Evolutionary conservation across 2,329 filamentous ascomycete species (phyloP).

Genomic region (Alternaria solani): DNA sequence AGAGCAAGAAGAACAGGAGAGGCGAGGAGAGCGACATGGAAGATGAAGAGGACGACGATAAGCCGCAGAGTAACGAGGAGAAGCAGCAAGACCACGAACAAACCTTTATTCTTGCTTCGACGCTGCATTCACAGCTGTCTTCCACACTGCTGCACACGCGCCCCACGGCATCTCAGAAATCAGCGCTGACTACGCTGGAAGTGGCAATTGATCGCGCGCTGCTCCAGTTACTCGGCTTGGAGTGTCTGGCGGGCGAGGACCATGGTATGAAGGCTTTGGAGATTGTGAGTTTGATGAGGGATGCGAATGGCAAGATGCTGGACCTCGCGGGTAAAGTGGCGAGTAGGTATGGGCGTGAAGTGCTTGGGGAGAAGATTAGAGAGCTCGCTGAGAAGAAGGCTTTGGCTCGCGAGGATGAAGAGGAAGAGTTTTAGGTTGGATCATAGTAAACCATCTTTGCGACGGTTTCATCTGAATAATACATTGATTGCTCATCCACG

Average conservation of each 20-base stretch:
- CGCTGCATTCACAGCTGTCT: constrained; percentile 76
- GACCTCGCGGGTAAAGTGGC: constrained; percentile 92
- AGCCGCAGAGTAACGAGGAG: constrained; percentile 32
- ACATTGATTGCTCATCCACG: too few relatives aligned
- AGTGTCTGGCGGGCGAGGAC: constrained; percentile 93
- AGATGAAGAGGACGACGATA: constrained; percentile 42
- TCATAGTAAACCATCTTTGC: background rate
- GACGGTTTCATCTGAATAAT: background rate
- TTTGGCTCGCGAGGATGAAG: constrained; percentile 59
- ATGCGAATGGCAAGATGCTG: constrained; percentile 86
- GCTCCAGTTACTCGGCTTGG: constrained; percentile 84
- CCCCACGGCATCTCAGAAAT: constrained; percentile 69
- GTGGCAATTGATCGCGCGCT: constrained; percentile 89
- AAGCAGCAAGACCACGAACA: constrained; percentile 78
- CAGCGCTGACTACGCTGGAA: constrained; percentile 74
- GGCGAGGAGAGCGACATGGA: constrained; percentile 40
- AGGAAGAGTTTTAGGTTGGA: constrained; percentile 13
- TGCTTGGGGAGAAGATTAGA: constrained; percentile 89
- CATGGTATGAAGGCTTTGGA: constrained; percentile 94
- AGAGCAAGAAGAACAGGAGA: constrained; percentile 35
- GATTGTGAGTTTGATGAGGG: constrained; percentile 84
- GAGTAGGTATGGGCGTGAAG: constrained; percentile 78
- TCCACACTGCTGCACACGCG: constrained; percentile 76
- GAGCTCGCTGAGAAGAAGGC: constrained; percentile 78
- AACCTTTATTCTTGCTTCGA: constrained; percentile 75